These are phyloP conservation scores for Diaporthe destruens DNA, from an alignment of 2,329 filamentous ascomycete genomes.

Conservation along the genomic window DNA sequence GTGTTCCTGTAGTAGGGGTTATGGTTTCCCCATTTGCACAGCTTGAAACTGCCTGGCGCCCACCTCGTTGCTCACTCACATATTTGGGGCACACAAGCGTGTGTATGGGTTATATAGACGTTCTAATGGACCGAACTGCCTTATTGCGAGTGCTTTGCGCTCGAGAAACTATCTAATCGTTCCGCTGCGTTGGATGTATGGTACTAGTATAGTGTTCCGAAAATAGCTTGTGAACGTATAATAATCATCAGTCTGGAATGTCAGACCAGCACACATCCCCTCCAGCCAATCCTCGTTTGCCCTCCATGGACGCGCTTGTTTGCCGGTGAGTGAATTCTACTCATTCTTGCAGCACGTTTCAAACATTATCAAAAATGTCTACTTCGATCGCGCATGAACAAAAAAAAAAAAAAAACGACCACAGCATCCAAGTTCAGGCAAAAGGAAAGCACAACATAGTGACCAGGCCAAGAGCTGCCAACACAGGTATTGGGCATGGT, in stretches of 20 bases:
- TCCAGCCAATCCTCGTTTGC: not conserved
- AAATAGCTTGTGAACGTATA: constrained; percentile 1
- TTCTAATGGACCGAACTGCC: constrained; percentile 23
- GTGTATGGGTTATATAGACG: constrained; percentile 24
- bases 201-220: not conserved
- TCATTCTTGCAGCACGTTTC: not conserved
- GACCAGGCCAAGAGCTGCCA: not conserved
- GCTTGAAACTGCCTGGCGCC: not conserved
- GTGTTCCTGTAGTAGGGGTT: not conserved
- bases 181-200: constrained; percentile 13
- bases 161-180: constrained; percentile 12
- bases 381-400: not conserved
- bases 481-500: too few relatives aligned
- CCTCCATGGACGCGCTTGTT: not conserved
- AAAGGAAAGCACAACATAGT: not conserved
- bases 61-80: not conserved
- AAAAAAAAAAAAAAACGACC: too few relatives aligned
- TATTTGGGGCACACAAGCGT: not conserved
- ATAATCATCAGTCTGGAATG: not conserved
- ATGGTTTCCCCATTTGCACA: constrained; percentile 1
- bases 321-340: not conserved
- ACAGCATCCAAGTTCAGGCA: too few relatives aligned
- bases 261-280: not conserved
- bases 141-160: constrained; percentile 5
- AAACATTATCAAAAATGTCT: too few relatives aligned